These are phyloP conservation scores for Tripterygium wilfordii DNA, from an alignment of 177 flowering plant genomes.

Conservation along the genomic window DNA sequence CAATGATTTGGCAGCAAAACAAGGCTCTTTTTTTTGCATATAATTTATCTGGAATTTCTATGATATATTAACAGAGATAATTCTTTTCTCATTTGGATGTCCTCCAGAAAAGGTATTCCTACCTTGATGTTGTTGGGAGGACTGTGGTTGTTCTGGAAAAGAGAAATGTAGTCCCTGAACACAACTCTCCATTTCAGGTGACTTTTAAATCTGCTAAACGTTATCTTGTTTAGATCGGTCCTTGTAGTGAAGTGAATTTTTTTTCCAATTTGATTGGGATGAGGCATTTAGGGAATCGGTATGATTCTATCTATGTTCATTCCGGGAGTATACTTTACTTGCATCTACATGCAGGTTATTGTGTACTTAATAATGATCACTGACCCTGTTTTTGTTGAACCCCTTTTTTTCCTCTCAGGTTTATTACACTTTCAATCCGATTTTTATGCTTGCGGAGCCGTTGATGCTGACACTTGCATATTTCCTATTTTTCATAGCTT, in stretches of 20 bases:
- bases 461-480: constrained; percentile 68
- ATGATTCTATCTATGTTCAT: too few species aligned
- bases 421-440: constrained; percentile 75
- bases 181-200: constrained; percentile 83
- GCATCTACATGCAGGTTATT: background rate
- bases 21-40: background rate
- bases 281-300: too few species aligned
- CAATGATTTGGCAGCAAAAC: too few species aligned
- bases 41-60: constrained; percentile 1
- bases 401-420: constrained; percentile 46
- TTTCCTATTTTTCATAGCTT: constrained; percentile 67
- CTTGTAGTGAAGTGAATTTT: background rate
- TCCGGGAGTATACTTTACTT: background rate
- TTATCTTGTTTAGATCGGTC: background rate
- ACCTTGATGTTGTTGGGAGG: constrained; percentile 94
- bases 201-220: background rate
- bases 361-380: background rate
- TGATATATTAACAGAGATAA: background rate
- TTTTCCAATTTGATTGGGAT: too few species aligned
- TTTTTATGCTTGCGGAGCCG: constrained; percentile 94
- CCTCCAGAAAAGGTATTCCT: constrained; percentile 86
- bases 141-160: constrained; percentile 85
- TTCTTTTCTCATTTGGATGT: background rate
- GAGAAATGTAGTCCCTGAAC: constrained; percentile 88
- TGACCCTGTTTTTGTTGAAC: background rate